These are phyloP conservation scores for Thermochaetoides dissita DNA, from an alignment of 2,329 filamentous ascomycete species.

Conservation along the genomic window DNA sequence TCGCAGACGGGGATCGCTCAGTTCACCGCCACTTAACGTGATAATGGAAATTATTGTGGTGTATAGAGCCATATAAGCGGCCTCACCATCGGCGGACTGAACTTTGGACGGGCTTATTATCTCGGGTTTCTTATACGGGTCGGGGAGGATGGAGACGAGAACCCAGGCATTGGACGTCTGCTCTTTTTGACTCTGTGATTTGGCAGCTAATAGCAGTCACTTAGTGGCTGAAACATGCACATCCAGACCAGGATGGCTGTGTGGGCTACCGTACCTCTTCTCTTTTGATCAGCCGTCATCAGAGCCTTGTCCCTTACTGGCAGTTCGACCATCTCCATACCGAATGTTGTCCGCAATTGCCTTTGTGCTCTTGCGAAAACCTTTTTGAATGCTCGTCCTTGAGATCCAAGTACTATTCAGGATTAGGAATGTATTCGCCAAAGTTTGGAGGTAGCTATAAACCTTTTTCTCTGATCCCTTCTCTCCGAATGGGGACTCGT, in stretches of 20 bases:
- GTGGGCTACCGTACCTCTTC: slow-evolving; percentile 43
- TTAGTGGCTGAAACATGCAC: background rate
- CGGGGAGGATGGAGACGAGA: slow-evolving; percentile 58
- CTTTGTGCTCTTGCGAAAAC: slow-evolving; percentile 68
- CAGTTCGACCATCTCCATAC: slow-evolving; percentile 84
- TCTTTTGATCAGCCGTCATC: slow-evolving; percentile 49
- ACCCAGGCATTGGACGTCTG: slow-evolving; percentile 59
- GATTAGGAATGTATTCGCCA: background rate
- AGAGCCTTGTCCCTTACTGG: slow-evolving; percentile 70
- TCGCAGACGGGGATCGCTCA: slow-evolving; percentile 67
- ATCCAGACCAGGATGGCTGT: too few species aligned
- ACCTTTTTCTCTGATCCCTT: slow-evolving; percentile 53
- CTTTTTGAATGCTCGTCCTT: slow-evolving; percentile 55
- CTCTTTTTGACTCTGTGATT: slow-evolving; percentile 35
- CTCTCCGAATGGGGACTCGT: slow-evolving; percentile 43
- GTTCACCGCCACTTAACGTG: slow-evolving; percentile 53
- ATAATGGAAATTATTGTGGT: slow-evolving; percentile 69
- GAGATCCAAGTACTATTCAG: slow-evolving; percentile 52
- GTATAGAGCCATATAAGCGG: slow-evolving; percentile 70
- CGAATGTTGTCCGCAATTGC: slow-evolving; percentile 58
- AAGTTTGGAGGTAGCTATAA: slow-evolving; percentile 2
- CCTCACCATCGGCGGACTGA: slow-evolving; percentile 53
- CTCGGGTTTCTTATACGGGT: slow-evolving; percentile 47
- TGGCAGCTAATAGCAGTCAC: slow-evolving; percentile 21
- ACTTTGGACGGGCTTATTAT: slow-evolving; percentile 57